Evolutionary conservation across 176 grass and related monocot genomes (phyloP), one percentile per base, ranked within the genome.

Genomic region (Lolium perenne): DNA sequence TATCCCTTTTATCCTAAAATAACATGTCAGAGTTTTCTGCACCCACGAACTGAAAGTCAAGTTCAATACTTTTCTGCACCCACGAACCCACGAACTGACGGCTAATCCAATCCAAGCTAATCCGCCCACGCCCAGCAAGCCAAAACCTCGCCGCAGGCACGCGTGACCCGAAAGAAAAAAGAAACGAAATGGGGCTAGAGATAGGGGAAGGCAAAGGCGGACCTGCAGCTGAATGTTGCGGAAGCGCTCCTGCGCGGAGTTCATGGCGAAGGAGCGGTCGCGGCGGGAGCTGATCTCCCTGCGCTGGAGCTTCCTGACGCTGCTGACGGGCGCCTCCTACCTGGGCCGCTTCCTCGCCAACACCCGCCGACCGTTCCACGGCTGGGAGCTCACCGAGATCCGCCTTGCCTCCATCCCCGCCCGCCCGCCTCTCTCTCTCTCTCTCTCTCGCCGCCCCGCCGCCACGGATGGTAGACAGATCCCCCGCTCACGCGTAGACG

Each of bases 171-270:
- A 41, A 43, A 20, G 0, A n/a, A 73, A 72, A 22, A 11, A 0
- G 58, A 7, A 61, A n/a, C 0, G 56, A 18, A 23, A 46, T 2
- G 48, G 47, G 18, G 55, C 8, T 49, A 45, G 46, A 40, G 3
- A 40, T 29, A 29, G 29, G 3, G 3, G 12, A 26, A 46, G 1
- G 47, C 21, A 29, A 29, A 6, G 8, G 29, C 29, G 29, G 29
- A 97, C 94, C 94, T 97, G 94, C 20, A 97, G 82, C 82, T 78
- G 88, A 82, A 97, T 94, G 87, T 97, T 94, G 76, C 94, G 90
- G 87, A 97, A 97, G 72, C 94, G 86, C 86, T 94, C 94, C 89
- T 97, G 92, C 20, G 92, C 90, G 82, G 83, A 85, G 94, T 90
- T 94, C 90, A 94, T 90, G 81, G 92, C 45, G 78, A 94, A 97